phyloP scores from a whole-genome alignment of 371 early-diverging fungal species.

The Quaeritorhiza haematococci region DNA sequence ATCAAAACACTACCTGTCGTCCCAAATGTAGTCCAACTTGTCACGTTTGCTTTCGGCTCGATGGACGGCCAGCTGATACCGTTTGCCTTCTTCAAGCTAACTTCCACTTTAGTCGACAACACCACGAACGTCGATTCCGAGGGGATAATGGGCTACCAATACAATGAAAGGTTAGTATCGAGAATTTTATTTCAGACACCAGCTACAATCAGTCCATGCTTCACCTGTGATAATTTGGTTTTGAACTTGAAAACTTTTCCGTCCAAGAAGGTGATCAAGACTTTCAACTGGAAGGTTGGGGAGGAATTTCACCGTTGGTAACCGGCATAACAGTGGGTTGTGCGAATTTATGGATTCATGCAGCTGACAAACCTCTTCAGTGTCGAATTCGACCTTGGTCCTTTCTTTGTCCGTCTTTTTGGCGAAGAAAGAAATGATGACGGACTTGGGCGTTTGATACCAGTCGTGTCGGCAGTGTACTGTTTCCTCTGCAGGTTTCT shows the following conservation, averaged over 20 bases:
- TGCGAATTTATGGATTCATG: no score
- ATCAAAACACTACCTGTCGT: conserved; percentile 18
- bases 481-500: conserved; percentile 49
- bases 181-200: no score
- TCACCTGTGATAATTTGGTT: conserved; percentile 52
- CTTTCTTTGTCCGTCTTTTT: conserved; percentile 73
- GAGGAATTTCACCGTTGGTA: no score
- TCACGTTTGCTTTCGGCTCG: conserved; percentile 61
- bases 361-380: conserved; percentile 22
- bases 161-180: background rate
- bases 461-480: conserved; percentile 85
- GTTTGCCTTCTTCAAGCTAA: conserved; percentile 76
- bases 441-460: conserved; percentile 83
- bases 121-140: conserved; percentile 62
- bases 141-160: conserved; percentile 56
- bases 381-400: conserved; percentile 61
- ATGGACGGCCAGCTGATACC: conserved; percentile 84
- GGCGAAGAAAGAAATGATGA: conserved; percentile 86
- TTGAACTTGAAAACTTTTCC: conserved; percentile 58
- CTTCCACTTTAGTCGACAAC: conserved; percentile 81
- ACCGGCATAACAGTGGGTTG: no score
- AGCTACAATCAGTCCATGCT: background rate
- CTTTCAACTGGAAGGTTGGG: conserved; percentile 46
- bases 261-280: conserved; percentile 49
- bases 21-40: conserved; percentile 83